phyloP scores from a whole-genome alignment of 495 filamentous ascomycete species.

The Elasticomyces elasticus region DNA sequence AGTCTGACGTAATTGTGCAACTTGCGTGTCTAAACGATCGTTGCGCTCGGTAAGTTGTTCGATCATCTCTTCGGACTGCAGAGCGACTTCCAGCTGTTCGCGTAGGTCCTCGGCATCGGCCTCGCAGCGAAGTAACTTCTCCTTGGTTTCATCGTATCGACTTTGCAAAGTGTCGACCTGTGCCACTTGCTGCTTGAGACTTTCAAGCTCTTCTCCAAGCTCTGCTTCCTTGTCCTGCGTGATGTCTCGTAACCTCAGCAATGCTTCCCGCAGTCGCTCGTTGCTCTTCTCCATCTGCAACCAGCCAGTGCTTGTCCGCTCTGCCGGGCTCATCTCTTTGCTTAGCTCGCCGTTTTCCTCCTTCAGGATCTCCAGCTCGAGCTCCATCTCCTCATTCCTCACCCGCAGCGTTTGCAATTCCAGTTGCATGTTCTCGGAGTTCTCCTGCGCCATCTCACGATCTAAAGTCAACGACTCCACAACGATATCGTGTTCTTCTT shows the following conservation, averaged over 20 bases:
- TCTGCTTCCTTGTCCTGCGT: slow-evolving; percentile 79
- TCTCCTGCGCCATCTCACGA: slow-evolving; percentile 93
- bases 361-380: slow-evolving; percentile 77
- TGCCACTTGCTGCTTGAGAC: slow-evolving; percentile 66
- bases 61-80: slow-evolving; percentile 84
- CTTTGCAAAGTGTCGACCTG: slow-evolving; percentile 62
- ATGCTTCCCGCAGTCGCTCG: slow-evolving; percentile 75
- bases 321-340: slow-evolving; percentile 78
- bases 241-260: slow-evolving; percentile 75
- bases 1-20: slow-evolving; percentile 67
- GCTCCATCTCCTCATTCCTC: slow-evolving; percentile 70
- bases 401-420: slow-evolving; percentile 70
- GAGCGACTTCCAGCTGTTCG: slow-evolving; percentile 80
- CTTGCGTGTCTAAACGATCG: slow-evolving; percentile 65
- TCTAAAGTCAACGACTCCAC: slow-evolving; percentile 85
- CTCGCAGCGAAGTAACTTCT: slow-evolving; percentile 61
- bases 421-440: slow-evolving; percentile 63
- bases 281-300: slow-evolving; percentile 84
- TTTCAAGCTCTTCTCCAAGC: slow-evolving; percentile 62
- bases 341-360: slow-evolving; percentile 79
- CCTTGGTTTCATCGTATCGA: slow-evolving; percentile 58
- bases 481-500: slow-evolving; percentile 71
- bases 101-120: slow-evolving; percentile 74
- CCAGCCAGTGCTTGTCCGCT: slow-evolving; percentile 77
- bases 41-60: slow-evolving; percentile 84